Evolutionary conservation across 2,329 filamentous ascomycete genomes (phyloP).

Genomic region (Cyphellophora attinorum): DNA sequence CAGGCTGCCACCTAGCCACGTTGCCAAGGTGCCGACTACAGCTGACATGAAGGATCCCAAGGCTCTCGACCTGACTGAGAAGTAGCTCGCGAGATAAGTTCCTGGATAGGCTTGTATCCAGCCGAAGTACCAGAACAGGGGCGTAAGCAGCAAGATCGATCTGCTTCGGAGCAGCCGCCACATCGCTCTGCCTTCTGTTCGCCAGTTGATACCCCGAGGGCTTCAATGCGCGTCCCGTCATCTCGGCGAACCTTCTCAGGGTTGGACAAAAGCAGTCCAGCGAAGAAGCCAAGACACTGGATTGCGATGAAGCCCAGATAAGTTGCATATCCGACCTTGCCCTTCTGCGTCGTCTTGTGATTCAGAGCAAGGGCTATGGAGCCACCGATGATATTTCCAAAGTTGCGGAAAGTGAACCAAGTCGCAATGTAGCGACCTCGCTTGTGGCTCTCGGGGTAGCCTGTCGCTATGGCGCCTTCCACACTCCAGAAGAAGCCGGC

Average conservation of each 20-base stretch:
- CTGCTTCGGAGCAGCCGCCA: constrained; percentile 24
- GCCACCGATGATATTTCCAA: constrained; percentile 44
- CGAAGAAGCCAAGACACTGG: constrained; percentile 35
- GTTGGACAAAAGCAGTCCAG: constrained; percentile 34
- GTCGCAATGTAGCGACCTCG: constrained; percentile 38
- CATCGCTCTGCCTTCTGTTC: constrained; percentile 26
- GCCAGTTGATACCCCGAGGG: constrained; percentile 22
- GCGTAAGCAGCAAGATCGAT: constrained; percentile 27
- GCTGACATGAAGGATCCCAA: constrained; percentile 29
- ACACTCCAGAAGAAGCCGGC: constrained; percentile 32
- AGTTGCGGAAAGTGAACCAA: constrained; percentile 44
- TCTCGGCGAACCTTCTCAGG: constrained; percentile 35
- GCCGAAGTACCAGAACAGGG: constrained; percentile 26
- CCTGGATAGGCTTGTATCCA: constrained; percentile 30
- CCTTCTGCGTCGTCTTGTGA: constrained; percentile 30
- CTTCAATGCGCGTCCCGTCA: constrained; percentile 30
- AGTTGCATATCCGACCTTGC: constrained; percentile 37
- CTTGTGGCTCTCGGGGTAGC: constrained; percentile 37
- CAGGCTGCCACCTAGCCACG: constrained; percentile 27
- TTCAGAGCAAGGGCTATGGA: constrained; percentile 44
- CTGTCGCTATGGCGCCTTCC: constrained; percentile 32
- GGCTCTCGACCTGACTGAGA: constrained; percentile 32
- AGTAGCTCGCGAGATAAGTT: constrained; percentile 34
- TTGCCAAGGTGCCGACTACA: constrained; percentile 29
- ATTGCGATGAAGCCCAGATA: constrained; percentile 27